phyloP scores from a whole-genome alignment of 2,329 filamentous ascomycete genomes.

The Leptographium flavum region DNA sequence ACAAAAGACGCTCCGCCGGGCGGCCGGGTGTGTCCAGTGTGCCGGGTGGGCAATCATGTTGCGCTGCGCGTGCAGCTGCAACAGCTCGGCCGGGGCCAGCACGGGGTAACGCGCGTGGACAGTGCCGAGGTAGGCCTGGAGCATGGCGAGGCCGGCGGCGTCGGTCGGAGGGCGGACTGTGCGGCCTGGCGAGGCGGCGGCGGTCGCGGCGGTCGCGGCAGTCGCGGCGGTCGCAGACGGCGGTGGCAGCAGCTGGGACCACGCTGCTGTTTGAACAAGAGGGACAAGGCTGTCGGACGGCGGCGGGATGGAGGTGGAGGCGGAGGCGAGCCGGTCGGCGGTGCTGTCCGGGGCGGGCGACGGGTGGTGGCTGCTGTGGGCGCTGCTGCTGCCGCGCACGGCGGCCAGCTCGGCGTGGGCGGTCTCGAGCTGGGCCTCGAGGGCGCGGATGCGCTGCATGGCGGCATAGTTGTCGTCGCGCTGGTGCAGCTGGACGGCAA shows the following conservation, averaged over 20 bases:
- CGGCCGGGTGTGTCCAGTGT: background rate
- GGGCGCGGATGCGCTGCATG: constrained; percentile 2
- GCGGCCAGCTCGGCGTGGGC: constrained; percentile 1
- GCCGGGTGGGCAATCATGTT: constrained; percentile 16
- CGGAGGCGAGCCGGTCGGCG: background rate
- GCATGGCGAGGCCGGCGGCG: background rate
- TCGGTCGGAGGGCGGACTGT: background rate
- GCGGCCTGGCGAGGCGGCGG: background rate
- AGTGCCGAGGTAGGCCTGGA: constrained; percentile 12
- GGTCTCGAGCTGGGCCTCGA: constrained; percentile 4
- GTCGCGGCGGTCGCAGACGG: background rate
- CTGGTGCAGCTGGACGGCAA: constrained; percentile 5
- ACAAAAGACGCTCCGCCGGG: constrained; percentile 30
- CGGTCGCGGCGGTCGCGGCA: background rate
- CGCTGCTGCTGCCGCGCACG: background rate
- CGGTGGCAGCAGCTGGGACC: constrained; percentile 30
- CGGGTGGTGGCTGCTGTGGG: background rate
- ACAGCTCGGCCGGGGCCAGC: constrained; percentile 28
- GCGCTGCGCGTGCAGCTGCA: constrained; percentile 24
- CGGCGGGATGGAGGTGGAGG: background rate
- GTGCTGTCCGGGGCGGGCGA: background rate
- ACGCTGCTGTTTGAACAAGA: constrained; percentile 38
- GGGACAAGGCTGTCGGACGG: background rate
- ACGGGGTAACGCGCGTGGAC: constrained; percentile 33
- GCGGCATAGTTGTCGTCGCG: constrained; percentile 1